Evolutionary conservation across 352 stramenopile genomes (phyloP).

Genomic region (Phytophthora litchii): DNA sequence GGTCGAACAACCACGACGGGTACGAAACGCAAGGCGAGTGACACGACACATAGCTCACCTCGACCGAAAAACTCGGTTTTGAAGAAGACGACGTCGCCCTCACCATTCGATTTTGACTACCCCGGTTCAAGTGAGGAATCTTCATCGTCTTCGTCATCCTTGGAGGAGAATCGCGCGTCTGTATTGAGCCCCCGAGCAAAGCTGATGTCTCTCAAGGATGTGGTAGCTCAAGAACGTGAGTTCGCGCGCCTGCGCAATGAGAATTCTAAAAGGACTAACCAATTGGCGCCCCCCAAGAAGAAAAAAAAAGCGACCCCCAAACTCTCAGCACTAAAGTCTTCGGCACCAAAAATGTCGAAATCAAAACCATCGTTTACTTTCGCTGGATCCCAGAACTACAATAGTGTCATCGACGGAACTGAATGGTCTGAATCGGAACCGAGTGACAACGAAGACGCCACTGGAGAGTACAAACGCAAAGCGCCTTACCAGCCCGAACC

Average conservation of each 20-base stretch:
- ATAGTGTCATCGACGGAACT: constrained; percentile 28
- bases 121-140: constrained; percentile 32
- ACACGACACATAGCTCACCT: constrained; percentile 1
- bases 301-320: constrained; percentile 20
- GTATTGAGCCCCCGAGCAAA: constrained; percentile 13
- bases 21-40: constrained; percentile 34
- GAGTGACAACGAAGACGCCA: constrained; percentile 17
- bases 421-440: constrained; percentile 22
- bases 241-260: constrained; percentile 23
- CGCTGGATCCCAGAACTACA: constrained; percentile 3
- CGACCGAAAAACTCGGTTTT: constrained; percentile 10
- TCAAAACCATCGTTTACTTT: constrained; percentile 15
- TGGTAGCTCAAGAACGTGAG: constrained; percentile 36
- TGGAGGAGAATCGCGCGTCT: constrained; percentile 1
- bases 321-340: background rate
- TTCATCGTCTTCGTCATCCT: constrained; percentile 15
- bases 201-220: constrained; percentile 32
- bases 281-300: constrained; percentile 3
- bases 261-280: constrained; percentile 9
- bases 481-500: constrained; percentile 1
- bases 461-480: constrained; percentile 13
- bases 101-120: constrained; percentile 37
- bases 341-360: constrained; percentile 3
- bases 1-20: constrained; percentile 8
- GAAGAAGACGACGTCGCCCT: constrained; percentile 35